Evolutionary conservation across 148 eudicot species (phyloP), one percentile per base, ranked within the genome.

Genomic region (Diospyros kaki): DNA sequence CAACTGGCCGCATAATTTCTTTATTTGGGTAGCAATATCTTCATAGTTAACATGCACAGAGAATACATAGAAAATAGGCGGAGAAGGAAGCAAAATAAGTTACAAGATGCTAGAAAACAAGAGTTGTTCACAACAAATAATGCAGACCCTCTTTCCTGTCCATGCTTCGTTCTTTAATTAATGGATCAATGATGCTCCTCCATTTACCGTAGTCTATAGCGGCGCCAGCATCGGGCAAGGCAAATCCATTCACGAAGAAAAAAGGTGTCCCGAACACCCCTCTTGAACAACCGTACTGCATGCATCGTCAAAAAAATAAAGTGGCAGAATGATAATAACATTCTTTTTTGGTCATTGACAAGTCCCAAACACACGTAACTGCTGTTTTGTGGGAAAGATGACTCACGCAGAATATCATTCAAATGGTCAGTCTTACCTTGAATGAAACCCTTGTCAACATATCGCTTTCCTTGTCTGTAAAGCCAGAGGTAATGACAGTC

Each of bases 251-350:
- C 9, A 91, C 90, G 54, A 84, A 87, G 90, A 91, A 93, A 54
- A 78, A 77, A 5, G 98, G 98, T 11, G 96, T 89, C 64, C 96
- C 98, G 11, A 69, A 84, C 2, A 93, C 98, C 15, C 93, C 96
- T 83, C 93, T 87, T 66, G 89, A 81, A 80, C 96, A 91, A 76
- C 98, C 98, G 79, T 90, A 93, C 96, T 93, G 86, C 80, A 81
- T 66, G 41, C 11, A 64, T 41, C 72, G 72, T 39, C 9, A 13
- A 3, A 15, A 56, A 40, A 42, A 5, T 1, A 9, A 56, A 54
- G 14, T 42, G 59, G 15, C 51, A 6, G 10, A 2, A 70, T 15
- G 12, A 41, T 1, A 6, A 18, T 6, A 12, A 2, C 7, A 40
- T 9, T 2, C 59, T 9, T 55, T 55, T 48, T 28, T 28, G 28